These are phyloP conservation scores for Cladorrhinum sp. DNA, from an alignment of 2,329 filamentous ascomycete genomes.

Conservation along the genomic window DNA sequence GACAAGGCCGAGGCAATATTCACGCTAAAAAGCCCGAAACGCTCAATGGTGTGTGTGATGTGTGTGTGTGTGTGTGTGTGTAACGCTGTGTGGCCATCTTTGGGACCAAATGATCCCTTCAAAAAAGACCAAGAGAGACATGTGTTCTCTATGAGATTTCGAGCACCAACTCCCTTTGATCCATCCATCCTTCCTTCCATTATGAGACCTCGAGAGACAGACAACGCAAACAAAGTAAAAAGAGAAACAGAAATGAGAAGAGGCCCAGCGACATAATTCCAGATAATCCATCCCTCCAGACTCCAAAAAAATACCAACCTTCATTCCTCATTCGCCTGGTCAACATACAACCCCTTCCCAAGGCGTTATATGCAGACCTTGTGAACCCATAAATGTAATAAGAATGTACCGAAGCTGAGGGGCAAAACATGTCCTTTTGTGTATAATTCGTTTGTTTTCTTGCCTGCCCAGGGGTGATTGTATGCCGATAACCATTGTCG, in stretches of 20 bases:
- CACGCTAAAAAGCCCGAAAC: too few relatives aligned
- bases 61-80: not conserved
- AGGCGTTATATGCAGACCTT: conserved; percentile 10
- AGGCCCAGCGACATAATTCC: conserved; percentile 16
- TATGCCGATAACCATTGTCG: too few relatives aligned
- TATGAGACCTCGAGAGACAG: conserved; percentile 16
- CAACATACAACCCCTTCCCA: conserved; percentile 2
- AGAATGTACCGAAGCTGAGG: conserved; percentile 17
- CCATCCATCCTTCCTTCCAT: conserved; percentile 11
- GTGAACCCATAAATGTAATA: conserved; percentile 14
- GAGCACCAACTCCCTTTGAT: not conserved
- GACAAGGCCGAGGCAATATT: too few relatives aligned
- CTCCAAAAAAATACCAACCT: not conserved
- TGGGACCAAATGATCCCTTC: not conserved
- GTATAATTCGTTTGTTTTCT: too few relatives aligned
- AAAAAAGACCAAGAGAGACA: conserved; percentile 6
- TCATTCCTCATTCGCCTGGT: conserved; percentile 5
- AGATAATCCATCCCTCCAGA: conserved; percentile 2
- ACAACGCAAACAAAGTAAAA: not conserved
- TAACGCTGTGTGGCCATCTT: not conserved
- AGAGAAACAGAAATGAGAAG: not conserved
- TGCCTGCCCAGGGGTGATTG: too few relatives aligned
- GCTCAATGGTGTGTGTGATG: not conserved
- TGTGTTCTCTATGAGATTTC: conserved; percentile 22
- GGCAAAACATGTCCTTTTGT: conserved; percentile 19